Percentiles rank a stretch among this genome's conserved stretches.
phyloP scores from a whole-genome alignment of 2,329 filamentous ascomycete genomes.

The Diplodia seriata region DNA sequence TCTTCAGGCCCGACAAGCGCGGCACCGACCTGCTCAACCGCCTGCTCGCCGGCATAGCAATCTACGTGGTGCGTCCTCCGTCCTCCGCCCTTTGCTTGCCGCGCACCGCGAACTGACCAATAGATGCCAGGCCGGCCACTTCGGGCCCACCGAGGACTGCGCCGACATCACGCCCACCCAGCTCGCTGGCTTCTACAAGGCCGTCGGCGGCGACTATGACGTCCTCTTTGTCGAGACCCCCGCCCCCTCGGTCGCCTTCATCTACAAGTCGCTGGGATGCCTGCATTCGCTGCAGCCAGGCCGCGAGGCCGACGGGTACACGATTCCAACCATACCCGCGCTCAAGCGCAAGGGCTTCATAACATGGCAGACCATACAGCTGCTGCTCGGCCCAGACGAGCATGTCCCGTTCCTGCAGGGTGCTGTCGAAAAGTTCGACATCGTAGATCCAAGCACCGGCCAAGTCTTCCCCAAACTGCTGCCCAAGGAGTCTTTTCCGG shows the following conservation, averaged over 20 bases:
- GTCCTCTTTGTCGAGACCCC: conserved; percentile 79
- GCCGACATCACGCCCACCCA: conserved; percentile 57
- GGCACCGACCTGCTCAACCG: conserved; percentile 56
- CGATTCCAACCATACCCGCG: conserved; percentile 78
- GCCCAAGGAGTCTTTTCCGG: conserved; percentile 74
- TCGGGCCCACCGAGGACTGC: conserved; percentile 52
- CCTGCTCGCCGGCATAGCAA: conserved; percentile 55
- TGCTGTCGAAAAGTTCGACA: conserved; percentile 77
- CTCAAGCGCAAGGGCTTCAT: conserved; percentile 85
- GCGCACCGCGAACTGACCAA: conserved; percentile 20
- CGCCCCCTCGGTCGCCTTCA: conserved; percentile 79
- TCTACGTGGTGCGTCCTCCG: conserved; percentile 50
- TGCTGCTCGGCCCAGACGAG: conserved; percentile 84
- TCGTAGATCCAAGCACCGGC: conserved; percentile 73
- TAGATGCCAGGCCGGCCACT: conserved; percentile 47
- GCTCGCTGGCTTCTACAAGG: conserved; percentile 57
- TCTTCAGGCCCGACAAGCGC: conserved; percentile 60
- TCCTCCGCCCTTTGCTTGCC: background rate
- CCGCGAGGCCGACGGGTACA: conserved; percentile 69
- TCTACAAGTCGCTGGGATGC: conserved; percentile 90
- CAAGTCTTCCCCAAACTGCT: conserved; percentile 64
- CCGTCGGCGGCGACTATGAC: conserved; percentile 56
- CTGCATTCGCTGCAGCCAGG: conserved; percentile 84
- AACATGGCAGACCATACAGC: conserved; percentile 91
- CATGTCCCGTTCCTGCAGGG: conserved; percentile 84